These are phyloP conservation scores for Alternaria alternata DNA, from an alignment of 2,329 filamentous ascomycete genomes.

Conservation along the genomic window DNA sequence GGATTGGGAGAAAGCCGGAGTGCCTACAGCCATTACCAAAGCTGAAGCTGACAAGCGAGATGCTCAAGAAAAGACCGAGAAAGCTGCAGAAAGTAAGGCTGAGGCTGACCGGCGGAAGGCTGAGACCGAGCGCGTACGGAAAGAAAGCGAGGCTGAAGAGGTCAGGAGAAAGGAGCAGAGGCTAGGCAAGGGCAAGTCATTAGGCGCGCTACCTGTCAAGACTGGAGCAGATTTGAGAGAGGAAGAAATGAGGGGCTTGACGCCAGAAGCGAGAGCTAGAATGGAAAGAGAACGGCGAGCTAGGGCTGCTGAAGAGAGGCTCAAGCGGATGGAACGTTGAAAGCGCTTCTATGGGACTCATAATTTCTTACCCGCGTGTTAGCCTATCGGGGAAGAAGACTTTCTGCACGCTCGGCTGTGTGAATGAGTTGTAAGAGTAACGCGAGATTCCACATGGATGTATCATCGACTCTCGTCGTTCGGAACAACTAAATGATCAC, in stretches of 20 bases:
- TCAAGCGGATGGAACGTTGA: constrained; percentile 61
- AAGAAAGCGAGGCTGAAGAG: constrained; percentile 60
- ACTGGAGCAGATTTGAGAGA: constrained; percentile 82
- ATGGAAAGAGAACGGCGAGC: constrained; percentile 90
- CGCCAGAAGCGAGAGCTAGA: constrained; percentile 83
- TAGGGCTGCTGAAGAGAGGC: constrained; percentile 87
- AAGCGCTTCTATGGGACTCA: not conserved
- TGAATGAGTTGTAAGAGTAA: not conserved
- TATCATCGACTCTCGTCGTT: not conserved
- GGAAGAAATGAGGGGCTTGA: constrained; percentile 84
- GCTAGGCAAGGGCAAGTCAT: constrained; percentile 58
- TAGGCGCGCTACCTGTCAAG: constrained; percentile 69
- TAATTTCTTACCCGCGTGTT: not conserved
- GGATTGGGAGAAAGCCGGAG: constrained; percentile 78
- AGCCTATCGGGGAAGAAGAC: not conserved
- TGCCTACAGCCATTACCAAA: constrained; percentile 75
- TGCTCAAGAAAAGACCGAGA: constrained; percentile 74
- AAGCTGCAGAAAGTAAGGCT: constrained; percentile 69
- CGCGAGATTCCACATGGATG: not conserved
- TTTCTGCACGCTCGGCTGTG: not conserved
- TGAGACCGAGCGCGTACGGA: constrained; percentile 76
- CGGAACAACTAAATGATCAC: not conserved
- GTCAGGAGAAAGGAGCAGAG: constrained; percentile 60
- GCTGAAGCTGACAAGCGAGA: constrained; percentile 74
- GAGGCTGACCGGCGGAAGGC: constrained; percentile 70